phyloP scores from a whole-genome alignment of 2,329 filamentous ascomycete genomes.

The Beauveria sp. region DNA sequence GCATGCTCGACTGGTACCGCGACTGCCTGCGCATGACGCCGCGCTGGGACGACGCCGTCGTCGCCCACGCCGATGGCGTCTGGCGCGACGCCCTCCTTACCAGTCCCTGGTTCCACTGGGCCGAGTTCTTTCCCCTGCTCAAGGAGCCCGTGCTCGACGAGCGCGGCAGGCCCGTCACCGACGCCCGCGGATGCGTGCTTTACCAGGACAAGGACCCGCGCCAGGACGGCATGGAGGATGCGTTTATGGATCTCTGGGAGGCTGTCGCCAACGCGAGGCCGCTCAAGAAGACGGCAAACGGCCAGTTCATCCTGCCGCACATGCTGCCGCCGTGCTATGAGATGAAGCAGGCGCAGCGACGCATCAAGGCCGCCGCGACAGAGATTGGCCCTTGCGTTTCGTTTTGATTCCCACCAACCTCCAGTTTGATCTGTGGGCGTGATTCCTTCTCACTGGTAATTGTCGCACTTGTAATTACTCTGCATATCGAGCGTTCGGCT shows the following conservation, averaged over 20 bases:
- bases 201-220: slow-evolving; percentile 10
- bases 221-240: slow-evolving; percentile 16
- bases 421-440: background rate
- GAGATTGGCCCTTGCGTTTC: background rate
- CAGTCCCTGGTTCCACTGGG: slow-evolving; percentile 23
- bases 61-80: slow-evolving; percentile 18
- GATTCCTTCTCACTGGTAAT: background rate
- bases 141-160: slow-evolving; percentile 15
- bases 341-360: background rate
- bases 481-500: background rate
- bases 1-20: slow-evolving; percentile 24
- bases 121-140: slow-evolving; percentile 17
- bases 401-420: background rate
- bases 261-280: slow-evolving; percentile 16
- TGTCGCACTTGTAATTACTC: background rate
- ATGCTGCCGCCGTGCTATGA: slow-evolving; percentile 8
- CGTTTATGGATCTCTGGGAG: slow-evolving; percentile 21
- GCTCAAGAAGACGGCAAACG: slow-evolving; percentile 16
- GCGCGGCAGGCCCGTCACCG: slow-evolving; percentile 1
- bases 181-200: slow-evolving; percentile 10
- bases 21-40: slow-evolving; percentile 17
- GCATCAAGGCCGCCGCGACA: background rate
- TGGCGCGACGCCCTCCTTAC: slow-evolving; percentile 18
- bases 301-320: slow-evolving; percentile 14
- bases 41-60: slow-evolving; percentile 13